These are phyloP conservation scores for Rhizopus arrhizus DNA, from an alignment of 371 early-diverging fungal genomes.

Conservation along the genomic window DNA sequence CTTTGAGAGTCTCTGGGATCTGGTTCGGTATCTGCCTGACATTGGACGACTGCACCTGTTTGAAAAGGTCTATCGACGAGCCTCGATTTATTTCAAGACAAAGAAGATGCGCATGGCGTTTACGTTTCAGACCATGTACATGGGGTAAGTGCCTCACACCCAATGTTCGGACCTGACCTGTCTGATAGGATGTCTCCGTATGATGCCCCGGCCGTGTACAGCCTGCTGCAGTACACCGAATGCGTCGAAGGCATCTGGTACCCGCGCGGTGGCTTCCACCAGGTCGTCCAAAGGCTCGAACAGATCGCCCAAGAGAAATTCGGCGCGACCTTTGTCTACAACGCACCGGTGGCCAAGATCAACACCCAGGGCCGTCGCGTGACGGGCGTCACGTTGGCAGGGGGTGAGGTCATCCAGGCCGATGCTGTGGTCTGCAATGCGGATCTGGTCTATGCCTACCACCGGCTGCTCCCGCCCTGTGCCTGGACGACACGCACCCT, in stretches of 20 bases:
- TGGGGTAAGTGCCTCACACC: no score
- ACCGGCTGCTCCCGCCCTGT: constrained; percentile 56
- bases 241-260: constrained; percentile 70
- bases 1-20: constrained; percentile 56
- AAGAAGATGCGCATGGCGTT: constrained; percentile 66
- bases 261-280: constrained; percentile 67
- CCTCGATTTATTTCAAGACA: constrained; percentile 54
- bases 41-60: constrained; percentile 55
- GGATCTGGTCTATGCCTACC: constrained; percentile 65
- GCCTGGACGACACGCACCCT: constrained; percentile 38
- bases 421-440: constrained; percentile 69
- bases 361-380: constrained; percentile 35
- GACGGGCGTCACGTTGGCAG: constrained; percentile 58
- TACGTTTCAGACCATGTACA: constrained; percentile 67
- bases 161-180: no score
- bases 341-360: constrained; percentile 53
- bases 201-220: constrained; percentile 69
- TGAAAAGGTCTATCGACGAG: constrained; percentile 52
- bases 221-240: constrained; percentile 63
- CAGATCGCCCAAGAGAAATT: constrained; percentile 48
- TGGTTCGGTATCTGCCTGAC: constrained; percentile 48
- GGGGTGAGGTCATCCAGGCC: constrained; percentile 49
- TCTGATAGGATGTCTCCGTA: constrained; percentile 63
- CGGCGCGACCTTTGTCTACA: constrained; percentile 54
- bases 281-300: constrained; percentile 56